A percentile compares a stretch with the other conserved stretches of the same genome.
These are phyloP conservation scores for Claviceps lovelessii DNA, from an alignment of 2,329 filamentous ascomycete species.

Conservation along the genomic window DNA sequence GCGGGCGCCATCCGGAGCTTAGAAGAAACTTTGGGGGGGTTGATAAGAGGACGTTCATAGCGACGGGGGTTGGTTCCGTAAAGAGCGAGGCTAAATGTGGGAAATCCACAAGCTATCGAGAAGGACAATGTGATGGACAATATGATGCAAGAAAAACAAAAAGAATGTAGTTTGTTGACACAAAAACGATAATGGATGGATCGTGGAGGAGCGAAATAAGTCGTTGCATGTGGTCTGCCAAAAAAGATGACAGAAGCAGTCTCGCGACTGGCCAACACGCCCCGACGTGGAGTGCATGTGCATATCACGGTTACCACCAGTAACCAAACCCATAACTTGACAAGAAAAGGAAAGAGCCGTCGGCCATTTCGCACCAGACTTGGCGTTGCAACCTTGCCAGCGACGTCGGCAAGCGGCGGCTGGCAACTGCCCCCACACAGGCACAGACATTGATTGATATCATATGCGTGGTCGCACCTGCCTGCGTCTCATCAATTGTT, in stretches of 20 bases:
- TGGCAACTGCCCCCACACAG: background rate
- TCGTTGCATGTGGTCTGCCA: background rate
- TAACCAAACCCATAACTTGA: background rate
- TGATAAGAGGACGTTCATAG: slow-evolving; percentile 5
- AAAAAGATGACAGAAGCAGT: background rate
- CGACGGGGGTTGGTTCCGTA: background rate
- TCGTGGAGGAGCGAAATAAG: background rate
- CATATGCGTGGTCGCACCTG: background rate
- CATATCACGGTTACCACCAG: background rate
- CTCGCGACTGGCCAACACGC: no score
- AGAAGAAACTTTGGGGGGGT: background rate
- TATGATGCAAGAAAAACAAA: slow-evolving; percentile 2
- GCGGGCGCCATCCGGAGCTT: background rate
- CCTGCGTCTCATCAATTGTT: background rate
- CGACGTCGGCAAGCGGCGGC: background rate
- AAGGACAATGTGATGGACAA: background rate
- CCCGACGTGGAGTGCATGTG: no score
- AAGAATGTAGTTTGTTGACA: slow-evolving; percentile 2
- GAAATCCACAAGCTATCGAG: background rate
- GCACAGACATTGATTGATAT: no score
- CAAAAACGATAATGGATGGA: background rate
- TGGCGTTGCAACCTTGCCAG: background rate
- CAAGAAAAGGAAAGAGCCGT: background rate
- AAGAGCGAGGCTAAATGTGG: background rate
- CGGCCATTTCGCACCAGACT: background rate